Conservation (phyloP, 768 basidiomycete genomes). For the Dacryopinax primogenitus region DNA sequence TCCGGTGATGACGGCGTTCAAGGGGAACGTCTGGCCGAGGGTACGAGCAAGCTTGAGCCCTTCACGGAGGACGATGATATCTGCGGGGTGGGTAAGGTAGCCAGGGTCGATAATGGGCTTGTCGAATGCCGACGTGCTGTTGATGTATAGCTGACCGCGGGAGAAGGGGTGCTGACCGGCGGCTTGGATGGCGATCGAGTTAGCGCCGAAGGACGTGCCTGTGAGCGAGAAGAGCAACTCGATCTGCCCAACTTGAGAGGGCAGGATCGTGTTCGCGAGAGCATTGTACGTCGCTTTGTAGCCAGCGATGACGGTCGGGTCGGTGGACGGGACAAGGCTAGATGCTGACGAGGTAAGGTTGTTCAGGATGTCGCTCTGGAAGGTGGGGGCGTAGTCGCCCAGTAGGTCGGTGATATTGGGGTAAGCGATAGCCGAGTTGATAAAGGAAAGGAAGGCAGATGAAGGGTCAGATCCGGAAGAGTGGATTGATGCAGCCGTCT, state of each 20-base stretch:
- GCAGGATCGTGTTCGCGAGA: slow-evolving; percentile 31
- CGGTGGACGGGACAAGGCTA: slow-evolving; percentile 35
- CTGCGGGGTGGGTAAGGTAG: slow-evolving; percentile 48
- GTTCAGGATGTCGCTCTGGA: slow-evolving; percentile 27
- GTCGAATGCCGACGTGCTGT: slow-evolving; percentile 46
- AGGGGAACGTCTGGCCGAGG: slow-evolving; percentile 40
- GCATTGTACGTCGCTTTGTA: slow-evolving; percentile 44
- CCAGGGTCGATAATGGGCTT: slow-evolving; percentile 50
- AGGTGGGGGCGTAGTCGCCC: slow-evolving; percentile 24
- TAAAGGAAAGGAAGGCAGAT: slow-evolving; percentile 37
- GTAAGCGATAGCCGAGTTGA: slow-evolving; percentile 54
- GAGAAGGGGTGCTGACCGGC: slow-evolving; percentile 55
- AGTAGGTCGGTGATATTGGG: slow-evolving; percentile 40
- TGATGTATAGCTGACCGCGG: slow-evolving; percentile 51
- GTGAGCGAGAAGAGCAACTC: slow-evolving; percentile 43
- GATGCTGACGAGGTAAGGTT: slow-evolving; percentile 26
- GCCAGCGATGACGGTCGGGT: slow-evolving; percentile 37
- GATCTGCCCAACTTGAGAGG: slow-evolving; percentile 37
- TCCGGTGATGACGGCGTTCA: slow-evolving; percentile 34
- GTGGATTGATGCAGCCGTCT: slow-evolving; percentile 31
- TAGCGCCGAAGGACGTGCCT: slow-evolving; percentile 21
- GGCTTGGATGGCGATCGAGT: slow-evolving; percentile 44
- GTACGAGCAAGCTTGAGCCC: slow-evolving; percentile 50
- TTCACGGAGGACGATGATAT: slow-evolving; percentile 40
- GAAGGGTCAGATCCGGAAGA: too few species aligned